Percentiles rank a stretch among this genome's conserved stretches.
Conservation (phyloP, 371 early-diverging fungal genomes). For the Mortierella sp. region DNA sequence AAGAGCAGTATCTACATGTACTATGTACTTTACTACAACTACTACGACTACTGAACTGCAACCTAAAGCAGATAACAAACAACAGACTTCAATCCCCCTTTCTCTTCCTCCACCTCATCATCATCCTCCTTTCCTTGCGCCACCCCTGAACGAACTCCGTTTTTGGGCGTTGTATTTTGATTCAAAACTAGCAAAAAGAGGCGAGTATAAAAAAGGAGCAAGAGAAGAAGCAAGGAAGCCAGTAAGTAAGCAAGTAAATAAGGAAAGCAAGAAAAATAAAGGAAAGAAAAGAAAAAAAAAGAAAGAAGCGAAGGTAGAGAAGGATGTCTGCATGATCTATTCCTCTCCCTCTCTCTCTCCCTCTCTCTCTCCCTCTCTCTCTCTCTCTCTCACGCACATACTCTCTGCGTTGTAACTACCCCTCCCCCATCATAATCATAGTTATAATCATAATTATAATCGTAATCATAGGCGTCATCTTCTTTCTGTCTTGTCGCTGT, state of each 20-base stretch:
- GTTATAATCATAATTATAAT: no score
- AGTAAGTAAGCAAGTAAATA: no score
- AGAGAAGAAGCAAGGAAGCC: no score
- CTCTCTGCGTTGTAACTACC: no score
- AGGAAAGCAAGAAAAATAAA: neutral
- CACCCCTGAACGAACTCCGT: constrained; percentile 16
- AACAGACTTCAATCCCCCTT: neutral
- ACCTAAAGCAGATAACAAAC: no score
- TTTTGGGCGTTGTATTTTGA: constrained; percentile 8
- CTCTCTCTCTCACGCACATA: constrained; percentile 1
- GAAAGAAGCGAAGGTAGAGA: neutral
- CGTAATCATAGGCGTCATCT: no score
- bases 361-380: constrained; percentile 5
- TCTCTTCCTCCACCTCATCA: neutral
- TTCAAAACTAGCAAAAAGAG: no score
- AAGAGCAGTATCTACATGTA: neutral
- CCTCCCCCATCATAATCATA: no score
- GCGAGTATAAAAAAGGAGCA: no score
- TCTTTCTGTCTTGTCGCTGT: no score
- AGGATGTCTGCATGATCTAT: neutral
- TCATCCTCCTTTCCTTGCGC: neutral
- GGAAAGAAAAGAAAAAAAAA: neutral
- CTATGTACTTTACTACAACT: no score
- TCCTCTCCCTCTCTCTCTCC: neutral
- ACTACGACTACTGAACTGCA: no score